Conservation (phyloP, 768 basidiomycete species). For the Gloeopeniophorella convolvens region DNA sequence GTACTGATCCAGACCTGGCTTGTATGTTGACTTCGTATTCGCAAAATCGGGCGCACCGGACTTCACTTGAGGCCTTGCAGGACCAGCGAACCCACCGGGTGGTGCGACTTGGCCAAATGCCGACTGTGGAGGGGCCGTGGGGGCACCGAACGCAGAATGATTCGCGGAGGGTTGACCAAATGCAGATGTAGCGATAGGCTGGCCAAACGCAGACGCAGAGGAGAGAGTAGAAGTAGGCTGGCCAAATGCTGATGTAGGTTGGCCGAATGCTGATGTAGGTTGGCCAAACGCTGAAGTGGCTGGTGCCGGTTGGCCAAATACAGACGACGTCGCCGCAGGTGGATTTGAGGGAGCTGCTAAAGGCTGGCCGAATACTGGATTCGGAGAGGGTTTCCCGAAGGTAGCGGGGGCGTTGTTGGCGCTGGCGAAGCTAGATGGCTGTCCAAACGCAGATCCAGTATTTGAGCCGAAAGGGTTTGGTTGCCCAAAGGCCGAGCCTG, state of each 20-base stretch:
- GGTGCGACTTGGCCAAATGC: constrained; percentile 8
- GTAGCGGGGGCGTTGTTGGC: neutral
- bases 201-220: constrained; percentile 44
- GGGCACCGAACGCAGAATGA: constrained; percentile 35
- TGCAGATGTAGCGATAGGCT: constrained; percentile 36
- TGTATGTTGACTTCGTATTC: constrained; percentile 30
- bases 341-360: neutral
- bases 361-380: constrained; percentile 11
- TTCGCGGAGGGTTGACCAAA: constrained; percentile 39
- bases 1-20: constrained; percentile 47
- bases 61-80: constrained; percentile 16
- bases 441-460: constrained; percentile 33
- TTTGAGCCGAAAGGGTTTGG: constrained; percentile 17
- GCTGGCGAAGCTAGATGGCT: constrained; percentile 13
- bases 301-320: constrained; percentile 22
- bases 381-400: constrained; percentile 11
- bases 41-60: constrained; percentile 27
- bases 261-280: constrained; percentile 27
- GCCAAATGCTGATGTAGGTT: no score
- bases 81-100: neutral
- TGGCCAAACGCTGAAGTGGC: constrained; percentile 28
- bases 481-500: constrained; percentile 33
- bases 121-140: constrained; percentile 6
- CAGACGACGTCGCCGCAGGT: neutral
- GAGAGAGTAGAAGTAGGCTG: constrained; percentile 41